Base-by-base conservation (phyloP, 192 early-diverging fungal species). In the Rhizoclosmatium globosum region DNA sequence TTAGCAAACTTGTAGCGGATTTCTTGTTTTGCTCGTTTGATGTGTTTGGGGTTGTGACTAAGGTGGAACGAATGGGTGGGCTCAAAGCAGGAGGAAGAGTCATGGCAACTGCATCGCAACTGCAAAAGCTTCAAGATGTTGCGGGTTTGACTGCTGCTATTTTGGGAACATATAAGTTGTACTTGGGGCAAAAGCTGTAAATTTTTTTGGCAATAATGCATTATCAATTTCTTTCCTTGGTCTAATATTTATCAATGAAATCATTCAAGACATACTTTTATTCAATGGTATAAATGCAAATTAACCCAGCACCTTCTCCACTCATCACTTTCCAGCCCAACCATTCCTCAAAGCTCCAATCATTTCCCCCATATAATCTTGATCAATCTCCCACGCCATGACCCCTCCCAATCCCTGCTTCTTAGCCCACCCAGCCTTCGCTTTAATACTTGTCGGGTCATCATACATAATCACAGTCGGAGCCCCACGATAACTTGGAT, bases 391-490 rank as follows among this genome's bases (percentile, higher is more conserved):
- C 72, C 72, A 74, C 41, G 43, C 44, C 72, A 74, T 74, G 3
- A 45, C 42, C 23, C 72, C 72, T 13, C 72, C 87, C 50, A 95
- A n/a, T n/a, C 78, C 83, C 48, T 86, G 82, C 1, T 77, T 74
- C 21, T 82, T 77, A n/a, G 87, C 89, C 81, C 86, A 85, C 2
- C 87, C 81, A 6, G 91, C 87, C 77, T 95, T 95, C 50, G 82
- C 75, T 3, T 81, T 79, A 9, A 94, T 48, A 2, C 91, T 93
- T 45, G 82, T 75, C 39, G 87, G 84, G 72, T 95, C 94, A 67
- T 95, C 94, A 74, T 94, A 95, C 4, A 90, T 91, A 50, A 95
- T 88, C 66, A 90, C 94, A 4, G 87, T 84, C 38, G 56, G 56
- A 4, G 46, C 21, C 6, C 69, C 69, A 56, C 46, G 69, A 48